phyloP scores from a whole-genome alignment of 2,329 filamentous ascomycete genomes.

The Colletotrichum sp. region DNA sequence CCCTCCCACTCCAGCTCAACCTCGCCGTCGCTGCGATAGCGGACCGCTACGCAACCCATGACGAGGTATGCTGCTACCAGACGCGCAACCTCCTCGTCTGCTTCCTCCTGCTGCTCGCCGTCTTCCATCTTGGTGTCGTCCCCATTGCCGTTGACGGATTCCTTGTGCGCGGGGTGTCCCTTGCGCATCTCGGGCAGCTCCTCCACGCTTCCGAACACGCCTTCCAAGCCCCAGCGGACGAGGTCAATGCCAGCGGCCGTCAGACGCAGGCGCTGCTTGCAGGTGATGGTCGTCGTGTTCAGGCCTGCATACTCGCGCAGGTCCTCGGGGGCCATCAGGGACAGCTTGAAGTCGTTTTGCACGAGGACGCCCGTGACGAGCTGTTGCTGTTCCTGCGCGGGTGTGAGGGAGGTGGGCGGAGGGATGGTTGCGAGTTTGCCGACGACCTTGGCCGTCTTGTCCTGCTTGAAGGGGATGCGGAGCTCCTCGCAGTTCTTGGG shows the following conservation, averaged over 20 bases:
- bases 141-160: constrained; percentile 39
- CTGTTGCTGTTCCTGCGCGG: constrained; percentile 38
- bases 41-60: constrained; percentile 91
- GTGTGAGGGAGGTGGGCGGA: constrained; percentile 58
- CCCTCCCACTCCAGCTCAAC: constrained; percentile 97
- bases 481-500: constrained; percentile 96
- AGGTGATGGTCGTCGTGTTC: constrained; percentile 92
- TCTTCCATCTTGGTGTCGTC: constrained; percentile 42
- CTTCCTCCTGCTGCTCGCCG: constrained; percentile 52
- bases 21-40: constrained; percentile 77
- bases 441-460: constrained; percentile 96
- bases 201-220: constrained; percentile 89
- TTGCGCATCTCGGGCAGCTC: constrained; percentile 63
- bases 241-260: constrained; percentile 89
- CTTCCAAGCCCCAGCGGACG: constrained; percentile 92
- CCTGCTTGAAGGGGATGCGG: constrained; percentile 91
- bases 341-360: constrained; percentile 97
- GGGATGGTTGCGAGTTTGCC: constrained; percentile 87
- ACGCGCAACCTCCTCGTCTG: constrained; percentile 67
- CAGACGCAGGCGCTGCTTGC: constrained; percentile 88
- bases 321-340: constrained; percentile 95
- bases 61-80: constrained; percentile 68
- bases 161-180: constrained; percentile 36
- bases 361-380: constrained; percentile 91
- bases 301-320: constrained; percentile 95